Evolutionary conservation across 2,329 filamentous ascomycete species (phyloP).

Genomic region (Alternaria alternata): DNA sequence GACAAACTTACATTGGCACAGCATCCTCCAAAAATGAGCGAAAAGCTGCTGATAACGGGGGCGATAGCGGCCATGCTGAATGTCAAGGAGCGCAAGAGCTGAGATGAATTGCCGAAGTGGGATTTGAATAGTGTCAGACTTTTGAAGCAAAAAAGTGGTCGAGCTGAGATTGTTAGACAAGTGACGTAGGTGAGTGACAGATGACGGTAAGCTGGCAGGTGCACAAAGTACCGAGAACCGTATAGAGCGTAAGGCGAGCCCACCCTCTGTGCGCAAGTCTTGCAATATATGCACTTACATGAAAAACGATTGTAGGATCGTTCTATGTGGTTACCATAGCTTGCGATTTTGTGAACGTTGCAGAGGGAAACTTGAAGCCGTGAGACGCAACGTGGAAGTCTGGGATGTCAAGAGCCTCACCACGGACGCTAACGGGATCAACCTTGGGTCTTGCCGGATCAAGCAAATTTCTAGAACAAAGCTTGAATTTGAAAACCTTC

Average conservation of each 20-base stretch:
- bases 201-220: conserved; percentile 3
- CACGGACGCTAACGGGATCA: conserved; percentile 39
- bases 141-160: background rate
- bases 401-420: conserved; percentile 33
- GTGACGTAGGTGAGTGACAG: conserved; percentile 3
- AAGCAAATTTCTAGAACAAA: conserved; percentile 12
- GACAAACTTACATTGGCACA: conserved; percentile 79
- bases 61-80: conserved; percentile 45
- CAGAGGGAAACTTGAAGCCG: conserved; percentile 1
- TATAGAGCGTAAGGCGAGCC: background rate
- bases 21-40: conserved; percentile 92
- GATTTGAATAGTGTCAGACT: background rate
- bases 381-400: conserved; percentile 43
- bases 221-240: background rate
- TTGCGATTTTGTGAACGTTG: conserved; percentile 5
- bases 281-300: conserved; percentile 4
- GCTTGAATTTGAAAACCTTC: background rate
- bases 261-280: background rate
- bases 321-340: conserved; percentile 21
- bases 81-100: background rate
- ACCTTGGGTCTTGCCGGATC: conserved; percentile 16
- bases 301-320: background rate
- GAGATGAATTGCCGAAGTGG: background rate
- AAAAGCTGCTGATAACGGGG: conserved; percentile 67
- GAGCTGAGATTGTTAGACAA: conserved; percentile 13